Evolutionary conservation across 306 rosid species (phyloP).

Genomic region (Vigna hirtella): DNA sequence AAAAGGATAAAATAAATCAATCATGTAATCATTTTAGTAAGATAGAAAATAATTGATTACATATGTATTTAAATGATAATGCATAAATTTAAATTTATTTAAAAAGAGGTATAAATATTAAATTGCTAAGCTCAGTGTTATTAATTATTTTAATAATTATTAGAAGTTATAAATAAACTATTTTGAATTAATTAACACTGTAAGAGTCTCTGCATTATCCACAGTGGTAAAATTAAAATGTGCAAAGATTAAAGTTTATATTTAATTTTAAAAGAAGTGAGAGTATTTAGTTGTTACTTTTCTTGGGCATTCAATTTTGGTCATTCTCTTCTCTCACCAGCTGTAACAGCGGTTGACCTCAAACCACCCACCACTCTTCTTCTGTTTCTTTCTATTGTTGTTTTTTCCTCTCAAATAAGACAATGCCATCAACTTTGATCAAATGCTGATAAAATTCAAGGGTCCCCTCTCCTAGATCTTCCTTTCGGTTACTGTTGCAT

Average conservation of each 20-base stretch:
- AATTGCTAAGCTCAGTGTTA: neutral
- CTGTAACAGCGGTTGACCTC: constrained; percentile 49
- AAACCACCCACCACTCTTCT: constrained; percentile 35
- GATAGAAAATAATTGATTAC: too few species aligned
- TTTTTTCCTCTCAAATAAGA: constrained; percentile 30
- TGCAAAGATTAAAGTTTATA: neutral
- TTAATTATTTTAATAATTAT: neutral
- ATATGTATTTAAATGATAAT: neutral
- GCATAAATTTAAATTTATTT: neutral
- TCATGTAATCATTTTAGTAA: too few species aligned
- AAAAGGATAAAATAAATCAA: too few species aligned
- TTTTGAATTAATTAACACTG: neutral
- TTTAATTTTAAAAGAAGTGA: neutral
- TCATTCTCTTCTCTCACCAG: constrained; percentile 36
- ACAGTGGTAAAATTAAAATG: neutral
- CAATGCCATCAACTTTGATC: constrained; percentile 21
- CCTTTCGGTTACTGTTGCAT: constrained; percentile 41
- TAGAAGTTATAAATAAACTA: neutral
- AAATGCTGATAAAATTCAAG: constrained; percentile 17
- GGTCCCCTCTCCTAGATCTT: constrained; percentile 38
- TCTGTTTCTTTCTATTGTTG: constrained; percentile 30
- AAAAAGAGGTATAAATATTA: neutral
- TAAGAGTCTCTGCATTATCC: neutral
- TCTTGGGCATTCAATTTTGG: constrained; percentile 6
- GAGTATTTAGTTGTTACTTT: constrained; percentile 17